Base-by-base conservation (phyloP, 495 filamentous ascomycete species). In the Trypethelium eluteriae region DNA sequence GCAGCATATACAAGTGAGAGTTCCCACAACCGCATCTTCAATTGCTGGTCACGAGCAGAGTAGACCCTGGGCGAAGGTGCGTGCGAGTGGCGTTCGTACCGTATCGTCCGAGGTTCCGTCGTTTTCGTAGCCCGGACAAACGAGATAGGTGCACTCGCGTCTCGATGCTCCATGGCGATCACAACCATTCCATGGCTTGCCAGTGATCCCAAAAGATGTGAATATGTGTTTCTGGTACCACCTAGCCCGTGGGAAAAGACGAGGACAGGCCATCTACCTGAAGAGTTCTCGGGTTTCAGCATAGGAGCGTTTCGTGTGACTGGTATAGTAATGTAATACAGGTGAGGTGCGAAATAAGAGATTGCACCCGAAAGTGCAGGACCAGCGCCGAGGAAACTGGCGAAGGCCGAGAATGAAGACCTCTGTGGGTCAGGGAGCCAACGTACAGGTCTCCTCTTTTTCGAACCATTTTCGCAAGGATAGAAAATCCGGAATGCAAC, bases 161-260 rank as follows among this genome's bases (percentile, higher is more conserved):
- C 90, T 36, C 90, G 79, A 70, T 93, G 90, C 64, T 93, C 90
- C 0, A 88, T 83, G 16, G 88, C 89, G 41, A 91, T 74, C 2
- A 93, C 90, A 7, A 92, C 83, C 10, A 91, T 77, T 18, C 90
- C 90, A 71, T 92, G 82, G 7, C 86, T 89, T 1, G 90, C 88
- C 34, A 93, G 71, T 0, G 88, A 88, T 6, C 88, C 87, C 32
- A 80, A 82, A 10, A 92, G 68, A 70, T 91, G 83, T 44, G 87
- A 90, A 76, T 93, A 93, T 34, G 89, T 80, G 62, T 91, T 90
- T 39, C 87, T 78, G 49, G 82, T 85, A 18, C 90, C 90, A 3
- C 87, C 90, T 2, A 93, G 79, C 2, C 90, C 90, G 72, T 93
- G 90, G 10, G 89, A 91, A 76, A 93, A 92, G 39, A 93, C 79